A percentile compares a stretch with the other conserved stretches of the same genome.
phyloP scores from a whole-genome alignment of 2,329 filamentous ascomycete genomes.

The Microdochium paspali region DNA sequence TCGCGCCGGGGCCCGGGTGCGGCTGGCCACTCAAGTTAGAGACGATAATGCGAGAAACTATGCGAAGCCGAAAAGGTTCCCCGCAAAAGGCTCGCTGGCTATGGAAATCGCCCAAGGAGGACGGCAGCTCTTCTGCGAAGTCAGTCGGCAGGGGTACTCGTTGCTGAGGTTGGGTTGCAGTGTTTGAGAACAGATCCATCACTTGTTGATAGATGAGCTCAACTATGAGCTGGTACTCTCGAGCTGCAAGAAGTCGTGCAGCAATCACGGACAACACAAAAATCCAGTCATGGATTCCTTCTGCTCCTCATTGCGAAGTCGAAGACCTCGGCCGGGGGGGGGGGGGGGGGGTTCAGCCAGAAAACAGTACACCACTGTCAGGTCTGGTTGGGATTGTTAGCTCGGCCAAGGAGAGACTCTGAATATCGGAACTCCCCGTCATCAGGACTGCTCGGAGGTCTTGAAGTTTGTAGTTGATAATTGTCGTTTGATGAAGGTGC shows the following conservation, averaged over 20 bases:
- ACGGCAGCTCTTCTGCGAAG: not conserved
- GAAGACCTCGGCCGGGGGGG: constrained; percentile 14
- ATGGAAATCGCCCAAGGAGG: not conserved
- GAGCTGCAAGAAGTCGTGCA: constrained; percentile 16
- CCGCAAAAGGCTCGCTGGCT: not conserved
- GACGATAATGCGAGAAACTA: not conserved
- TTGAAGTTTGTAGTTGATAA: constrained; percentile 18
- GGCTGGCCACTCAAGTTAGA: not conserved
- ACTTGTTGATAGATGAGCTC: constrained; percentile 8
- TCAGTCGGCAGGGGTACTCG: not conserved
- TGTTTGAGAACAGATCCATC: not conserved
- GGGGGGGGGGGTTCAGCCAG: no score
- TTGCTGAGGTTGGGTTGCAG: not conserved
- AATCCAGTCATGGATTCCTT: constrained; percentile 12
- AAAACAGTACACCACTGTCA: constrained; percentile 18
- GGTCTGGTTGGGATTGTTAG: no score
- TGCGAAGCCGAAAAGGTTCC: not conserved
- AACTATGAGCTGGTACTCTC: constrained; percentile 18
- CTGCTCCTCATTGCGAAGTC: constrained; percentile 12
- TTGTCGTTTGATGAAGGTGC: constrained; percentile 17
- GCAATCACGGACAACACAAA: constrained; percentile 18
- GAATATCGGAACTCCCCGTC: constrained; percentile 5
- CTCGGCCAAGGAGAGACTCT: no score
- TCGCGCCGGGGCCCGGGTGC: not conserved
- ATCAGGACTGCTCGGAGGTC: constrained; percentile 20